Base-by-base conservation (phyloP, 768 basidiomycete species). In the Termitomyces bulborhizus region DNA sequence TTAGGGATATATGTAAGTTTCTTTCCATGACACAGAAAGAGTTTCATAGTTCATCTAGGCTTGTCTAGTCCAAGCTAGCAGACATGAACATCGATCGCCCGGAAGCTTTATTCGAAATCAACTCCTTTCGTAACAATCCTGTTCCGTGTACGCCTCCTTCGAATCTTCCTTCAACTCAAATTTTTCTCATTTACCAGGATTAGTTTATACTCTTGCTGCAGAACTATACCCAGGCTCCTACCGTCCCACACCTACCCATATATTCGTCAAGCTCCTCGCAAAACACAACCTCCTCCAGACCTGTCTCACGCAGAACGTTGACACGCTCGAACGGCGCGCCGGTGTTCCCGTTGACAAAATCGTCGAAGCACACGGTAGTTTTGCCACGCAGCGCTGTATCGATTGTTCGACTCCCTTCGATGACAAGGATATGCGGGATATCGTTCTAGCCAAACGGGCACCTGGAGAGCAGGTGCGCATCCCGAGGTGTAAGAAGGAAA, bases 281-380 rank as follows among this genome's bases (percentile, higher is more conserved):
- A 71, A 82, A 34, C 85, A 89, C 61, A 66, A 68, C 1, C 74
- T 88, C 15, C 81, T 99, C 1, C 80, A 83, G 58, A 85, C 77
- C 40, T 90, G 88, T 71, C 91, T 90, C 64, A 93, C 92, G 5
- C 93, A 93, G 69, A 95, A 94, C 65, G 93, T 93, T 53, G 95
- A 98, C 66, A 95, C 93, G 0, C 81, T 98, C 15, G 96, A 98
- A 66, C 80, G 90, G 2, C 78, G 83, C 5, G 91, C 93, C 0
- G 91, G 91, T 5, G 79, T 97, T 0, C 84, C 89, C 0, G 76
- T 69, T 1, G 70, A 80, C 32, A 84, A 84, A 66, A 85, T 98
- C 57, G 78, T 98, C 46, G 96, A 98, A 71, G 97, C 97, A 0
- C 97, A 99, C 64, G 97, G 96, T 3, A 94, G 90, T 61, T 99